Evolutionary conservation across 2,329 filamentous ascomycete genomes (phyloP).

Genomic region (Fusarium odoratissimum): DNA sequence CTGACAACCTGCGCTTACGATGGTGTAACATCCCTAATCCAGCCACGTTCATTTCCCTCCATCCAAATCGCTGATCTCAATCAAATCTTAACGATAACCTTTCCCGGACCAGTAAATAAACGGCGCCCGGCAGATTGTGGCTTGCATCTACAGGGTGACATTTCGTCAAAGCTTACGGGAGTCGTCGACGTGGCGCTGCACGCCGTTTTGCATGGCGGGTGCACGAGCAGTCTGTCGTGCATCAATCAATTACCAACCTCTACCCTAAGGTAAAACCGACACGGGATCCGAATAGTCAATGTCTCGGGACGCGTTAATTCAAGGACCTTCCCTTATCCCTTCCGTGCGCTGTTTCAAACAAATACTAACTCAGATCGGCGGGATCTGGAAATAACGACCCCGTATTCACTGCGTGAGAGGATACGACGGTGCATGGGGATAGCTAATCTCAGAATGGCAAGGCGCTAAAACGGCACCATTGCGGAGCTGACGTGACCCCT

Average conservation of each 20-base stretch:
- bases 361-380: background rate
- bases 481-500: background rate
- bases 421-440: background rate
- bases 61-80: constrained; percentile 1
- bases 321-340: background rate
- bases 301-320: background rate
- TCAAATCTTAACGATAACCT: background rate
- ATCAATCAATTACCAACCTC: background rate
- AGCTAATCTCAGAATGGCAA: background rate
- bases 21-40: background rate
- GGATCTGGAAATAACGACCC: background rate
- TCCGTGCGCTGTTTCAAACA: background rate
- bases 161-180: background rate
- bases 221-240: background rate
- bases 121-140: background rate
- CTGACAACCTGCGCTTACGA: background rate
- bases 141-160: background rate
- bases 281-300: background rate
- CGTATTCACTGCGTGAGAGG: background rate
- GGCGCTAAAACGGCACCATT: background rate
- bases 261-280: background rate
- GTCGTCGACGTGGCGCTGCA: background rate
- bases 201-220: background rate
- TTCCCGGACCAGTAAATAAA: background rate
- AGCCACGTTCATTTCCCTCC: background rate